These are phyloP conservation scores for Leccinum rimulosum DNA, from an alignment of 768 basidiomycete species.

Conservation along the genomic window DNA sequence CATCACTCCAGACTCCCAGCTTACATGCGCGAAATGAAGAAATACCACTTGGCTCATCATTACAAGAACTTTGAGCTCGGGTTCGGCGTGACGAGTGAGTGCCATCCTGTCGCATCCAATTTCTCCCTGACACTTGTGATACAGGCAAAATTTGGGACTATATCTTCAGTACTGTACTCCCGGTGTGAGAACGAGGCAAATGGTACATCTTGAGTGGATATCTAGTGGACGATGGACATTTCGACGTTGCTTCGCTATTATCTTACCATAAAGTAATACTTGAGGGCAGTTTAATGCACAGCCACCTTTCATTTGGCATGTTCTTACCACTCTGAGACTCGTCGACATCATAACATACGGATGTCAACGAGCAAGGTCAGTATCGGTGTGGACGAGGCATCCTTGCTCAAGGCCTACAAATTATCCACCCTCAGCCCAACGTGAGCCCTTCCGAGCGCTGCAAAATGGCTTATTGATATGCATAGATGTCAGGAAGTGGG, in stretches of 20 bases:
- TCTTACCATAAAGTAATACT: constrained; percentile 10
- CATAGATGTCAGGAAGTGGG: constrained; percentile 65
- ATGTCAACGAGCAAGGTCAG: constrained; percentile 50
- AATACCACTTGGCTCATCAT: constrained; percentile 96
- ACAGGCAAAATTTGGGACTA: constrained; percentile 92
- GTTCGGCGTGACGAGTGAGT: constrained; percentile 90
- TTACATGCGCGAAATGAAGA: constrained; percentile 91
- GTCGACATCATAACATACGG: neutral
- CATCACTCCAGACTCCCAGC: constrained; percentile 85
- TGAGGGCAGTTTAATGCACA: neutral
- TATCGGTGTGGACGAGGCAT: constrained; percentile 74
- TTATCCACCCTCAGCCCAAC: constrained; percentile 74
- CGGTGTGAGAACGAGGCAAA: constrained; percentile 40
- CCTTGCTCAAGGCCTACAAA: constrained; percentile 85
- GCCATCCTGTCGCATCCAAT: neutral
- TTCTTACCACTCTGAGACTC: neutral
- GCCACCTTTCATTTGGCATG: constrained; percentile 11
- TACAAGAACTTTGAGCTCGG: constrained; percentile 98
- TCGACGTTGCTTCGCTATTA: constrained; percentile 11
- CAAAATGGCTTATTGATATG: constrained; percentile 4
- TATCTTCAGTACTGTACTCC: constrained; percentile 81
- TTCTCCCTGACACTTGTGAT: constrained; percentile 4
- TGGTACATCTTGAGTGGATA: neutral
- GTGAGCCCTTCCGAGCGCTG: constrained; percentile 40
- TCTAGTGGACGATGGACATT: neutral